These are phyloP conservation scores for Metschnikowia henanensis DNA, from an alignment of 805 yeast genomes.

Conservation along the genomic window DNA sequence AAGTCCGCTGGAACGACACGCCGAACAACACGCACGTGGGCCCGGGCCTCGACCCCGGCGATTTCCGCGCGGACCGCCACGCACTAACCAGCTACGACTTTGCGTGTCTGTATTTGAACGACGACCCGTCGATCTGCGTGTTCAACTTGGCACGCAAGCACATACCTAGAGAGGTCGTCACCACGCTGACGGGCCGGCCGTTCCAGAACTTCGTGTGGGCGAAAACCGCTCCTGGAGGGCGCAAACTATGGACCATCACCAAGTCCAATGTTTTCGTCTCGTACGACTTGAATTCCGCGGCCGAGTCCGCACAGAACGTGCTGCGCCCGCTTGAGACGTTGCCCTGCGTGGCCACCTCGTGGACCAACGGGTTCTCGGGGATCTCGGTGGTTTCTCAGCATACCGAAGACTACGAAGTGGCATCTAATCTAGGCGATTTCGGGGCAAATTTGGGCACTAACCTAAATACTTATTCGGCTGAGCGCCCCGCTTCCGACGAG, in stretches of 20 bases:
- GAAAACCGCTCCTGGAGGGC: constrained; percentile 18
- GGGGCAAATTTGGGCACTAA: too few relatives aligned
- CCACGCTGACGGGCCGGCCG: constrained; percentile 46
- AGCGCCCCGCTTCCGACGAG: not conserved
- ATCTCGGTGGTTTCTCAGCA: constrained; percentile 54
- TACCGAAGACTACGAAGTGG: constrained; percentile 39
- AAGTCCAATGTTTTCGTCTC: constrained; percentile 39
- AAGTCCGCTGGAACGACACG: constrained; percentile 60
- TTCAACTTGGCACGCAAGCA: constrained; percentile 71
- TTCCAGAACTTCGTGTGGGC: constrained; percentile 46
- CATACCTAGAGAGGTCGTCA: constrained; percentile 69
- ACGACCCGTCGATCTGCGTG: constrained; percentile 67
- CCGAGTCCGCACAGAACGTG: constrained; percentile 23
- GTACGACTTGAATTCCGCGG: constrained; percentile 29
- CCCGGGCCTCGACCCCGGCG: constrained; percentile 7
- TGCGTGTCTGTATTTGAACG: constrained; percentile 72
- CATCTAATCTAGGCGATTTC: too few relatives aligned
- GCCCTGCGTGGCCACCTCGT: constrained; percentile 50
- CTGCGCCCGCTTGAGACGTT: constrained; percentile 49
- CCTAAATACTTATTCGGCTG: not conserved
- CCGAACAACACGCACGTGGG: constrained; percentile 32
- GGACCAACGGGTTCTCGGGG: constrained; percentile 54
- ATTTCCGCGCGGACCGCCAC: constrained; percentile 10
- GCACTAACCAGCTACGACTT: constrained; percentile 58
- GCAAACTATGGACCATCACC: constrained; percentile 41